Base-by-base conservation (phyloP, 306 rosid species). In the Quercus berberidifolia region DNA sequence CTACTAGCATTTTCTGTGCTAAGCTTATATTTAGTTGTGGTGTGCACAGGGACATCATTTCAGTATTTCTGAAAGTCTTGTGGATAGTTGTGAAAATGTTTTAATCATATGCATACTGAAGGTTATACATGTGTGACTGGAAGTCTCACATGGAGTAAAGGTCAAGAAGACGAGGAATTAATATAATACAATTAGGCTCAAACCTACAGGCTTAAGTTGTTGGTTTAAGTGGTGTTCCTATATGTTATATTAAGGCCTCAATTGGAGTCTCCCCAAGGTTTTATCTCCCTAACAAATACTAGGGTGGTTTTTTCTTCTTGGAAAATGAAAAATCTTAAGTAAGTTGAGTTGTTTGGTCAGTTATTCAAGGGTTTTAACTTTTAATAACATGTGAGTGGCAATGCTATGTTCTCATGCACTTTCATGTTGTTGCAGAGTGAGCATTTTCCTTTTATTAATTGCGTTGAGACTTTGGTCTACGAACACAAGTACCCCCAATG, bases 361-460 rank as follows among this genome's bases (percentile, higher is more conserved):
- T 33, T 35, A 49, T 35, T 38, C 46, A 21, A 49, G 51, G 58
- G 15, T 76, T 75, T 76, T 33, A 4, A 14, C 35, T 78, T 75
- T 76, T 33, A 8, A 6, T 56, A 8, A 64, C 81, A 38, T 77
- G 23, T 62, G 55, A 62, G 58, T 76, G 26, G 33, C 21, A 38
- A 20, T 38, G 68, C 56, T 54, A 38, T 15, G 64, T 67, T 46
- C 55, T 77, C 55, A 55, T 79, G 31, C 56, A 76, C 60, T 15
- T 55, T 46, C 8, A 6, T 60, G 6, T 76, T 77, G 68, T 43
- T 86, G 90, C 94, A 93, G 98, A 80, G 64, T 57, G 85, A 78
- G 71, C 91, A 95, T 80, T 95, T 95, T 82, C 91, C 92, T 74
- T 91, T 92, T 82, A 89, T 92, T 71, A 80, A 87, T 75, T 95